Evolutionary conservation across 208 protist genomes (phyloP).

Genomic region (Trypanosoma caninum): DNA sequence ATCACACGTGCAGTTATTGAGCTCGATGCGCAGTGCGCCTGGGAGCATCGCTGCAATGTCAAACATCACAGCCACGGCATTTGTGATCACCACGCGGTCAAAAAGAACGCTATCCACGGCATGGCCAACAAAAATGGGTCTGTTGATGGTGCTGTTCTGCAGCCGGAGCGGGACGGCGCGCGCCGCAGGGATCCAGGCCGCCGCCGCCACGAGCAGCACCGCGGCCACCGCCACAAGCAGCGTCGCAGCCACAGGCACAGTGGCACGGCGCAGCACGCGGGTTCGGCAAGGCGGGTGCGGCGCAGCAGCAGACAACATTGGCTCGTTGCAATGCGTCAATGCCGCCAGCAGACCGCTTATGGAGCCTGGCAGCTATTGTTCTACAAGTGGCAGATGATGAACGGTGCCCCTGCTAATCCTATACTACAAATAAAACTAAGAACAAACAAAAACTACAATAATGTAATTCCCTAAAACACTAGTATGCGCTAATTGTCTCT

Average conservation of each 20-base stretch:
- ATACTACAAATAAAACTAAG: too few species aligned
- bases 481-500: too few species aligned
- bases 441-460: constrained; percentile 2
- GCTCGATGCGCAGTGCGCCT: background rate
- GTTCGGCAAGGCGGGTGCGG: too few species aligned
- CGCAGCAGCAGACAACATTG: too few species aligned
- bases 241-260: background rate
- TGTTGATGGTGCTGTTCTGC: constrained; percentile 4
- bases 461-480: too few species aligned
- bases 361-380: too few species aligned
- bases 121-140: background rate
- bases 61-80: constrained; percentile 11
- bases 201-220: background rate
- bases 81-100: constrained; percentile 3
- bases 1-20: constrained; percentile 16
- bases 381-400: too few species aligned
- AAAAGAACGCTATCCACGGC: constrained; percentile 12
- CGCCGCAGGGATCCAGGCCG: background rate
- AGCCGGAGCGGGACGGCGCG: constrained; percentile 9
- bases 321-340: too few species aligned
- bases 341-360: too few species aligned
- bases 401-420: too few species aligned
- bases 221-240: background rate
- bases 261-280: too few species aligned
- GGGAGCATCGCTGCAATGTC: constrained; percentile 18